Percentiles rank a stretch among this genome's conserved stretches.
phyloP scores from a whole-genome alignment of 129 eudicot genomes.

The Flaveria sonorensis region DNA sequence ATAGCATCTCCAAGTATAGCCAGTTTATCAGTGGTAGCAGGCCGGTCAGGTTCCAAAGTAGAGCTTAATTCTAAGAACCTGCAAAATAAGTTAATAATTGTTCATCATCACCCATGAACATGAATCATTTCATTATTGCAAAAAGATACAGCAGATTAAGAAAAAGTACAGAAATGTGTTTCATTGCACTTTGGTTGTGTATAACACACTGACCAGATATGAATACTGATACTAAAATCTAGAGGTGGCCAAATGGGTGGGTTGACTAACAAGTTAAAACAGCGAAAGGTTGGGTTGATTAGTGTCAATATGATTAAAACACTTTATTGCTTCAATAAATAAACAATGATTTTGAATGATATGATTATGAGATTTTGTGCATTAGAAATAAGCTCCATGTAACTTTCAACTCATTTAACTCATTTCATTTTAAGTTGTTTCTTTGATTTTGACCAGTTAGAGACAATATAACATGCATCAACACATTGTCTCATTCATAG shows the following conservation, averaged over 20 bases:
- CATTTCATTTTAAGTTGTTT: not conserved
- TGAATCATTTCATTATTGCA: slow-evolving; percentile 9
- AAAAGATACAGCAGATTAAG: not conserved
- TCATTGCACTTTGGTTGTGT: not conserved
- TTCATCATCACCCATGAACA: not conserved
- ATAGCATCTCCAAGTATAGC: slow-evolving; percentile 82
- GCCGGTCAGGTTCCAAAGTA: slow-evolving; percentile 80
- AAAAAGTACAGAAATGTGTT: not conserved
- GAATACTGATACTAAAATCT: not conserved
- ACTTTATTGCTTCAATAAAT: not conserved
- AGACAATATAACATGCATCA: not conserved
- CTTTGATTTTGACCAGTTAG: not conserved
- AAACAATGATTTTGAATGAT: not conserved
- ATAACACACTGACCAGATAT: not conserved
- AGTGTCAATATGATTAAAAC: not conserved
- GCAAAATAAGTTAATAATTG: slow-evolving; percentile 15
- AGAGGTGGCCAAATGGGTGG: not conserved
- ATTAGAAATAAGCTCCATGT: not conserved
- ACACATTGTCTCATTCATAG: not conserved
- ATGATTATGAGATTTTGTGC: slow-evolving; percentile 1
- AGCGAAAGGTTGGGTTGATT: not conserved
- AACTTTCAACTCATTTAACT: not conserved
- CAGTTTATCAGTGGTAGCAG: slow-evolving; percentile 71
- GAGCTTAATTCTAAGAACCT: slow-evolving; percentile 80
- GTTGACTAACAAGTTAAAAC: not conserved